phyloP scores from a whole-genome alignment of 1,284 basidiomycete genomes.

The Heliocybe sulcata region DNA sequence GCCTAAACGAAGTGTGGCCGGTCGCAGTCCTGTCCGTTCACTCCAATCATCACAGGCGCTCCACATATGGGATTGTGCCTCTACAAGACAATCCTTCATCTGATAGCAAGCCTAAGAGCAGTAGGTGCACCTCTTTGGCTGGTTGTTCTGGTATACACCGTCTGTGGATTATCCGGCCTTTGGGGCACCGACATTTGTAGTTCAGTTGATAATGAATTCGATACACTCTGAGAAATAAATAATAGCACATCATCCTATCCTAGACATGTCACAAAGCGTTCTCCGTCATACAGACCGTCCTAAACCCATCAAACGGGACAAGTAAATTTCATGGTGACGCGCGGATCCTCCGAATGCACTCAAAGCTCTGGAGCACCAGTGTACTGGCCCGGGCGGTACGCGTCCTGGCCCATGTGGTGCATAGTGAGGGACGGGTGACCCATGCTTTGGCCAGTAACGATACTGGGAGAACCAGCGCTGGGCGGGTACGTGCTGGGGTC shows the following conservation, averaged over 20 bases:
- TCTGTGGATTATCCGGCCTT: constrained; percentile 9
- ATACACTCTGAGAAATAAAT: too few relatives aligned
- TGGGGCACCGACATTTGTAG: constrained; percentile 13
- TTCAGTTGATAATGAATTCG: too few relatives aligned
- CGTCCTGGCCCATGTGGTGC: background rate
- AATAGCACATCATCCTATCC: too few relatives aligned
- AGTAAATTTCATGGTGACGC: too few relatives aligned
- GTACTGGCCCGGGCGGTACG: constrained; percentile 1
- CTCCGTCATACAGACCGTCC: too few relatives aligned
- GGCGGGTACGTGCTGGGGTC: constrained; percentile 7
- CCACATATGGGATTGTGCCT: constrained; percentile 1
- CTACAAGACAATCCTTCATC: constrained; percentile 2
- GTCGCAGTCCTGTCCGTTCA: too few relatives aligned
- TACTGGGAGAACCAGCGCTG: background rate
- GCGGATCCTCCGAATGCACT: background rate
- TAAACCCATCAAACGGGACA: too few relatives aligned
- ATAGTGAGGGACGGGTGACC: background rate
- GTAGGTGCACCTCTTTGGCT: background rate
- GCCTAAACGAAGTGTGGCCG: too few relatives aligned
- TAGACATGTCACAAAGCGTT: too few relatives aligned
- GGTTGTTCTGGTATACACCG: background rate
- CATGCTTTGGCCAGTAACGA: background rate
- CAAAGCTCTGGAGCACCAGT: background rate
- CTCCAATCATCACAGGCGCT: background rate
- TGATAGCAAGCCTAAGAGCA: background rate